Percentiles rank a stretch among this genome's conserved stretches.
Conservation (phyloP, 2,329 filamentous ascomycete genomes). For the Parastagonospora avenae region DNA sequence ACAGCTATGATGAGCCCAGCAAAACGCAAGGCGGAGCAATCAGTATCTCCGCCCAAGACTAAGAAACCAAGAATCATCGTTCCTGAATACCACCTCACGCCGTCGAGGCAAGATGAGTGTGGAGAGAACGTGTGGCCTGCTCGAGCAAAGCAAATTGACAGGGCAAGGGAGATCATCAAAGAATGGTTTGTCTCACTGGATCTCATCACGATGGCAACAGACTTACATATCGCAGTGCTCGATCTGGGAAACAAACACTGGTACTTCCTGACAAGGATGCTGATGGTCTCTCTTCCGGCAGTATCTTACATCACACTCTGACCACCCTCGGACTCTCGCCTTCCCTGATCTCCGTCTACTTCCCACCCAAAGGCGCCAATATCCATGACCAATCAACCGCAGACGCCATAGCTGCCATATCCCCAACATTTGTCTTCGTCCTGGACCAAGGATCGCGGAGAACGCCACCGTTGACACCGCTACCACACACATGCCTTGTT, state of each 20-base stretch:
- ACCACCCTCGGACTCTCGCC: slow-evolving; percentile 61
- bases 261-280: slow-evolving; percentile 73
- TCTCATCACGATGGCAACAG: neutral
- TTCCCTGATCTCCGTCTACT: slow-evolving; percentile 61
- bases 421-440: slow-evolving; percentile 65
- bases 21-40: slow-evolving; percentile 37
- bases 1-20: slow-evolving; percentile 25
- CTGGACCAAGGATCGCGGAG: slow-evolving; percentile 68
- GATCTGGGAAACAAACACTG: slow-evolving; percentile 57
- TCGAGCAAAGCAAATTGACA: slow-evolving; percentile 59
- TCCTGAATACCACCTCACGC: slow-evolving; percentile 39
- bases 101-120: slow-evolving; percentile 28
- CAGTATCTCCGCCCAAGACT: slow-evolving; percentile 12
- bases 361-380: slow-evolving; percentile 64
- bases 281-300: slow-evolving; percentile 68
- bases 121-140: slow-evolving; percentile 67
- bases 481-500: slow-evolving; percentile 58
- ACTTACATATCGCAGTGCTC: slow-evolving; percentile 50
- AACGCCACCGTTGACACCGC: slow-evolving; percentile 59
- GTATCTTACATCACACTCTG: slow-evolving; percentile 66
- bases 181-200: slow-evolving; percentile 57
- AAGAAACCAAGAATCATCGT: slow-evolving; percentile 36
- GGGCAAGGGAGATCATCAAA: slow-evolving; percentile 61
- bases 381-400: slow-evolving; percentile 63
- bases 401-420: slow-evolving; percentile 54